A percentile compares a stretch with the other conserved stretches of the same genome.
phyloP scores from a whole-genome alignment of 106 monocot genomes.

The Dioscorea dumetorum region DNA sequence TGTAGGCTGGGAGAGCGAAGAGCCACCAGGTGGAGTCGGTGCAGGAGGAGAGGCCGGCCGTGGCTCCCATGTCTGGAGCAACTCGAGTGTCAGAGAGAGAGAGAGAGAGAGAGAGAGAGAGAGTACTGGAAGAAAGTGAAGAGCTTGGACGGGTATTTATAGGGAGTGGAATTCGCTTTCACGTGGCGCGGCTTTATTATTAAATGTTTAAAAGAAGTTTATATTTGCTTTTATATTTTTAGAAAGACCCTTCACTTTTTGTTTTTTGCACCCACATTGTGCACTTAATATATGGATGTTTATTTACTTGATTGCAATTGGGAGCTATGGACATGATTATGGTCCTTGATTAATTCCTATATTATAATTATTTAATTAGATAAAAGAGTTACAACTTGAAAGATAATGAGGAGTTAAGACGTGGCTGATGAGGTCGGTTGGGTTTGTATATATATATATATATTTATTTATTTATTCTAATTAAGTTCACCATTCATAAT shows the following conservation, averaged over 20 bases:
- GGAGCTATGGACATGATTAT: too few species aligned
- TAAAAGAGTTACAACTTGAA: not conserved
- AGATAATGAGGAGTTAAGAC: not conserved
- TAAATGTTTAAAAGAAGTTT: too few species aligned
- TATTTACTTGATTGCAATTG: too few species aligned
- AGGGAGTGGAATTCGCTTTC: not conserved
- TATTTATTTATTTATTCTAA: too few species aligned
- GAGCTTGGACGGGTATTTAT: not conserved
- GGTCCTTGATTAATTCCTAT: not conserved
- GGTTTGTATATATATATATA: not conserved
- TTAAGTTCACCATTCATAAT: too few species aligned
- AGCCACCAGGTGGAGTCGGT: constrained; percentile 47
- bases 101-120: not conserved
- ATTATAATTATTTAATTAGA: not conserved
- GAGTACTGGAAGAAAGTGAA: not conserved
- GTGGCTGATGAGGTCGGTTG: not conserved
- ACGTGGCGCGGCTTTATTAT: not conserved
- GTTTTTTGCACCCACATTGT: too few species aligned
- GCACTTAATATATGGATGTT: too few species aligned
- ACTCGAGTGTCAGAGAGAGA: not conserved
- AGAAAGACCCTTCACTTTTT: too few species aligned
- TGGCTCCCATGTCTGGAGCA: not conserved
- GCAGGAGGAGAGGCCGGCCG: constrained; percentile 3
- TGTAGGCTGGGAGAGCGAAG: constrained; percentile 40
- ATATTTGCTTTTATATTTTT: not conserved